These are phyloP conservation scores for Stachybotrys chlorohalonatus DNA, from an alignment of 2,329 filamentous ascomycete species.

Conservation along the genomic window DNA sequence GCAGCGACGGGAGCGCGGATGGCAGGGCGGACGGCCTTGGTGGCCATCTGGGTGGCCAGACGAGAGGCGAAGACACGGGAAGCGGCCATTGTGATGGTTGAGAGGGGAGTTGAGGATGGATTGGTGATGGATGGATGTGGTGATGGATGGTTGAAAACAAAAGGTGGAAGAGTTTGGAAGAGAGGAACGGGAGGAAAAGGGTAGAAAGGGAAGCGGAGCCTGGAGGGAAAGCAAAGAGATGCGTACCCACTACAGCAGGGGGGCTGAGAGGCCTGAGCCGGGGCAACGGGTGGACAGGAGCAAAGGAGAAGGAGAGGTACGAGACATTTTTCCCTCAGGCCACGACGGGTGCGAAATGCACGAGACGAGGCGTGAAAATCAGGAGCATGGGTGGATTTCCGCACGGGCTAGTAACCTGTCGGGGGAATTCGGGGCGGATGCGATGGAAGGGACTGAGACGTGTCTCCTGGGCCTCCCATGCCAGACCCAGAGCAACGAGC, in stretches of 20 bases:
- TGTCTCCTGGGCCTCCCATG: constrained; percentile 15
- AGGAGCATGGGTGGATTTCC: constrained; percentile 10
- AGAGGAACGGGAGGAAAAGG: constrained; percentile 27
- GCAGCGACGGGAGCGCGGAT: constrained; percentile 54
- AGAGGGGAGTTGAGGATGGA: constrained; percentile 14
- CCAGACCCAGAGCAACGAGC: background rate
- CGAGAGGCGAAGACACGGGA: constrained; percentile 69
- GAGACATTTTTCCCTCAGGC: constrained; percentile 16
- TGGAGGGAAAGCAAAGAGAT: constrained; percentile 24
- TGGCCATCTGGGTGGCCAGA: constrained; percentile 67
- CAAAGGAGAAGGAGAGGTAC: constrained; percentile 11
- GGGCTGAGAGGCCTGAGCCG: constrained; percentile 23
- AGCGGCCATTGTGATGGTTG: constrained; percentile 69
- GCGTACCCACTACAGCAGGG: constrained; percentile 23
- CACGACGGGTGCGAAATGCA: constrained; percentile 4
- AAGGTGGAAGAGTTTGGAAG: constrained; percentile 22
- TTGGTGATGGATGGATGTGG: constrained; percentile 13
- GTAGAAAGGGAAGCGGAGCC: constrained; percentile 28
- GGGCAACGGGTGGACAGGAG: constrained; percentile 20
- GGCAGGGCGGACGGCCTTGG: constrained; percentile 71
- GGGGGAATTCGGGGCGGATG: constrained; percentile 25
- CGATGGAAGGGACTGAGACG: constrained; percentile 13
- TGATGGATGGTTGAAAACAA: constrained; percentile 22
- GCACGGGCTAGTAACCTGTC: constrained; percentile 19
- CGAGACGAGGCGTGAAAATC: constrained; percentile 16